phyloP scores from a whole-genome alignment of 2,329 filamentous ascomycete species.

The Huntiella savannae region DNA sequence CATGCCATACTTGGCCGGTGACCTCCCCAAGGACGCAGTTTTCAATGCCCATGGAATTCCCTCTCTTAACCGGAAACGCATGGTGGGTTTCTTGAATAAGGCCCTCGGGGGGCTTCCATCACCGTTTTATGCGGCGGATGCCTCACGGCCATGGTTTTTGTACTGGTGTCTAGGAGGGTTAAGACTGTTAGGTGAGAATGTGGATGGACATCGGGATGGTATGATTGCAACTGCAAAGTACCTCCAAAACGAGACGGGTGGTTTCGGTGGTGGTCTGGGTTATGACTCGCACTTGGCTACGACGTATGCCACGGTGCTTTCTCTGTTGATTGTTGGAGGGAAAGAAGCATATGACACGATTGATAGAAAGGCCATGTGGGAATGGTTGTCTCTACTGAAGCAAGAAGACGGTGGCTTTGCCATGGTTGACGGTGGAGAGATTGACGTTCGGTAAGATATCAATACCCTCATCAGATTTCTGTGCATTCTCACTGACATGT shows the following conservation, averaged over 20 bases:
- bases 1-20: conserved; percentile 42
- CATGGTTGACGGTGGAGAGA: conserved; percentile 70
- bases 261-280: conserved; percentile 85
- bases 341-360: conserved; percentile 54
- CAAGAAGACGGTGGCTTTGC: conserved; percentile 77
- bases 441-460: conserved; percentile 58
- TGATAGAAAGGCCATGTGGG: conserved; percentile 74
- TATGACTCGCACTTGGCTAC: conserved; percentile 78
- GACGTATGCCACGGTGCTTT: conserved; percentile 68
- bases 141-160: conserved; percentile 79
- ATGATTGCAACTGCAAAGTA: conserved; percentile 57
- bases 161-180: conserved; percentile 80
- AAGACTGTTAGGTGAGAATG: conserved; percentile 57
- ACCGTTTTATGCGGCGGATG: conserved; percentile 57
- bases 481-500: background rate
- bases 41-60: conserved; percentile 60
- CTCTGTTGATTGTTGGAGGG: conserved; percentile 61
- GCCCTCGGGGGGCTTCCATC: conserved; percentile 44
- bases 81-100: conserved; percentile 42
- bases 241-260: conserved; percentile 67
- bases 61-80: conserved; percentile 44
- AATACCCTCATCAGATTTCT: background rate
- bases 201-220: conserved; percentile 44
- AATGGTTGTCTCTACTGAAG: conserved; percentile 74
- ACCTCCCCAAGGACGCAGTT: conserved; percentile 24